phyloP scores from a whole-genome alignment of 352 stramenopile species.

The Globisporangium radiosum region DNA sequence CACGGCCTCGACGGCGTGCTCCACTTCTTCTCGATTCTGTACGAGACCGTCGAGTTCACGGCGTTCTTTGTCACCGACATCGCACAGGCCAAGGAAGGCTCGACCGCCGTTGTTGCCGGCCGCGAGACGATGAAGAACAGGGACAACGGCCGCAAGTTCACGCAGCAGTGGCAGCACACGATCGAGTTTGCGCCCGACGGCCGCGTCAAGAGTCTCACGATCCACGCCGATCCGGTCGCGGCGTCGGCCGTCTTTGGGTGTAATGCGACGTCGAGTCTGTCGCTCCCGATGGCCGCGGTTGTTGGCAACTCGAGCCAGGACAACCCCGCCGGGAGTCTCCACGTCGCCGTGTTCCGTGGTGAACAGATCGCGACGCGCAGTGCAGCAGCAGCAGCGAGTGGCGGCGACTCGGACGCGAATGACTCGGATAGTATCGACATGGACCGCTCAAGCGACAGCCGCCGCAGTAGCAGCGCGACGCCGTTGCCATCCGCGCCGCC shows the following conservation, averaged over 20 bases:
- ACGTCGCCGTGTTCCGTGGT: conserved; percentile 73
- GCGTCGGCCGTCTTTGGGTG: conserved; percentile 84
- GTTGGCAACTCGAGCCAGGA: conserved; percentile 73
- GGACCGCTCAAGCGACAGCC: not conserved
- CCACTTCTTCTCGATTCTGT: conserved; percentile 87
- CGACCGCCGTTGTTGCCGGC: conserved; percentile 73
- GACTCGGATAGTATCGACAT: conserved; percentile 8
- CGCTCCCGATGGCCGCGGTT: conserved; percentile 76
- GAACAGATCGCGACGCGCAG: conserved; percentile 76
- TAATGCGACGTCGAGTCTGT: conserved; percentile 82
- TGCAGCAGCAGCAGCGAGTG: conserved; percentile 14
- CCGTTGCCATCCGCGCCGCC: conserved; percentile 14
- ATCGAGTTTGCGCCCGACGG: conserved; percentile 85
- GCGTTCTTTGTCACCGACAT: conserved; percentile 88
- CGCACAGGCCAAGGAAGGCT: conserved; percentile 76
- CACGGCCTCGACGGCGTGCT: conserved; percentile 82
- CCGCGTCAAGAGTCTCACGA: conserved; percentile 83
- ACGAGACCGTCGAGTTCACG: conserved; percentile 86
- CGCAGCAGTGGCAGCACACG: conserved; percentile 87
- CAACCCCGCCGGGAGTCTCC: conserved; percentile 65
- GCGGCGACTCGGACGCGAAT: conserved; percentile 32
- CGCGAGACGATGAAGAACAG: conserved; percentile 87
- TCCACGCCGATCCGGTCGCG: conserved; percentile 75
- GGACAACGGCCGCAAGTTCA: conserved; percentile 85
- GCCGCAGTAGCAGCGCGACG: conserved; percentile 21